These are phyloP conservation scores for Prunus armeniaca DNA, from an alignment of 306 rosid genomes.

Conservation along the genomic window DNA sequence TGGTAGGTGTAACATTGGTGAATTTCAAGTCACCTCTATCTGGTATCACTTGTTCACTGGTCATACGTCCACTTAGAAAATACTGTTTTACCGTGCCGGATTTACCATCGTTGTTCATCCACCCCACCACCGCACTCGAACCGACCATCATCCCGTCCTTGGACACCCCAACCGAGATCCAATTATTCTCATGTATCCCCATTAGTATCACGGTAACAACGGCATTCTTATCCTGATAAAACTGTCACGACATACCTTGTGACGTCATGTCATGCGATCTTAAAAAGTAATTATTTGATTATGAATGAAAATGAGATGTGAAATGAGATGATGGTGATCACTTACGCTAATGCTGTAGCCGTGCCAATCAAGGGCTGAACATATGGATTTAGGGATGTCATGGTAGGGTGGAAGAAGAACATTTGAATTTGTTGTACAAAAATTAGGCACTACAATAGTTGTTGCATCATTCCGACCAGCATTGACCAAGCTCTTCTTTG, in stretches of 20 bases:
- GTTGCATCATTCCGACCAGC: not conserved
- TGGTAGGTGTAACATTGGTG: not conserved
- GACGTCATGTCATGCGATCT: not conserved
- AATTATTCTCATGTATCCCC: not conserved
- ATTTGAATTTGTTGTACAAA: not conserved
- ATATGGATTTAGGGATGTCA: not conserved
- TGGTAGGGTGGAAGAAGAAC: not conserved
- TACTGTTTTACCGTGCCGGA: constrained; percentile 9
- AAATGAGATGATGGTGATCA: not conserved
- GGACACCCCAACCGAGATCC: constrained; percentile 19
- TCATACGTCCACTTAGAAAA: not conserved
- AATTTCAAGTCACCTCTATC: constrained; percentile 13
- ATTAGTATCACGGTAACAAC: not conserved
- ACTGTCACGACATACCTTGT: not conserved
- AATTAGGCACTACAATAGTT: not conserved
- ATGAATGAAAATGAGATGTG: not conserved
- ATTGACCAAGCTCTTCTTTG: constrained; percentile 5
- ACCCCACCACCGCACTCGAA: constrained; percentile 24
- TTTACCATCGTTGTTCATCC: not conserved
- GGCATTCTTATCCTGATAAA: not conserved
- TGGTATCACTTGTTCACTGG: not conserved
- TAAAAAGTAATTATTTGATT: not conserved
- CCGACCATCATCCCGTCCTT: constrained; percentile 11
- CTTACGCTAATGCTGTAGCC: not conserved
- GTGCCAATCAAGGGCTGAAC: not conserved